Conservation (phyloP, 768 basidiomycete species). For the Termitomyces sp. region DNA sequence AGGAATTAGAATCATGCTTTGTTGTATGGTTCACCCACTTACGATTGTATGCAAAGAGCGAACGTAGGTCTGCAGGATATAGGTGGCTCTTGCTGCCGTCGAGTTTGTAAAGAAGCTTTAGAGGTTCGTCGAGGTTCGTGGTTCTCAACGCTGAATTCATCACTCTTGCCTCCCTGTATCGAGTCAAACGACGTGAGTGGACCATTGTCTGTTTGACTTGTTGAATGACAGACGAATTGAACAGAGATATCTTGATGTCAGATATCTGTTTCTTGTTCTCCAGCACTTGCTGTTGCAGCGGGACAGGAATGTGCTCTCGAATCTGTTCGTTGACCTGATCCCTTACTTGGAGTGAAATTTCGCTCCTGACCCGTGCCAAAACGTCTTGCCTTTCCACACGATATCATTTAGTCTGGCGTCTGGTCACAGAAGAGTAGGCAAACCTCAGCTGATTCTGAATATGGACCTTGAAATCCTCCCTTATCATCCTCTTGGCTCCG, state of each 20-base stretch:
- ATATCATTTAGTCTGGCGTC: not conserved
- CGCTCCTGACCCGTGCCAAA: constrained; percentile 33
- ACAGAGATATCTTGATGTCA: constrained; percentile 40
- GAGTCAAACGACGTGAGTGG: not conserved
- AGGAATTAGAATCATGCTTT: constrained; percentile 1
- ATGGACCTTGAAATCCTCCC: constrained; percentile 18
- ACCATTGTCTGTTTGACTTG: not conserved
- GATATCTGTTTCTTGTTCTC: constrained; percentile 41
- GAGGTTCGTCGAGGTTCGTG: constrained; percentile 38
- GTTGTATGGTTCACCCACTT: constrained; percentile 17
- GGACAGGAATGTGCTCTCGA: constrained; percentile 41
- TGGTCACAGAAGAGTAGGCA: constrained; percentile 3
- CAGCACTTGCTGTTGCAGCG: constrained; percentile 39
- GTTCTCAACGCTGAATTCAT: constrained; percentile 40
- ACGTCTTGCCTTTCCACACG: constrained; percentile 20
- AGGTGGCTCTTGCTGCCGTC: constrained; percentile 44
- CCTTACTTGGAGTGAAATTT: constrained; percentile 40
- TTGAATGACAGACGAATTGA: constrained; percentile 47
- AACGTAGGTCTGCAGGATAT: constrained; percentile 48
- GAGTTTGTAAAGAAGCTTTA: constrained; percentile 42
- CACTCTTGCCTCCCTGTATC: constrained; percentile 43
- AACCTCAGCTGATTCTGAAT: constrained; percentile 29
- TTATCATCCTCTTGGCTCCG: constrained; percentile 23
- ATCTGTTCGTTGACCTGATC: constrained; percentile 49
- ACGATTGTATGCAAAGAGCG: constrained; percentile 54